Conservation (phyloP, 2,329 filamentous ascomycete species). For the Botrytis aclada region DNA sequence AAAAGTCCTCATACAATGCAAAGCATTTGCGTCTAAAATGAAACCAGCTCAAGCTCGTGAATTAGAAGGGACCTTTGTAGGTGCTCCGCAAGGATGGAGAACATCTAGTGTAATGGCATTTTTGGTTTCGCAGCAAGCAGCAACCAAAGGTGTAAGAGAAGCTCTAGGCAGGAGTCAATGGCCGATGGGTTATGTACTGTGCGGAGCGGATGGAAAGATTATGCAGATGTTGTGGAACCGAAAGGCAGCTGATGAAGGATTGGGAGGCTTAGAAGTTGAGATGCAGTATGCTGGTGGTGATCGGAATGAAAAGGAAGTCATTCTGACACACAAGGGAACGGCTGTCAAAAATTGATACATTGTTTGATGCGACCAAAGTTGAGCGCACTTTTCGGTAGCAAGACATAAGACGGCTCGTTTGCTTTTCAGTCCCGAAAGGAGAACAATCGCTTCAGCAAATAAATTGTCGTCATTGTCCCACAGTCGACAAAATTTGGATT, state of each 20-base stretch:
- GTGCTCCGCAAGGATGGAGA: constrained; percentile 71
- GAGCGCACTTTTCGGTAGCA: not conserved
- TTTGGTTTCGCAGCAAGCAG: constrained; percentile 64
- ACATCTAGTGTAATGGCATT: constrained; percentile 61
- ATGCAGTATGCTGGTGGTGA: constrained; percentile 42
- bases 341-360: constrained; percentile 25
- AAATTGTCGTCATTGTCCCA: constrained; percentile 10
- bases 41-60: constrained; percentile 64
- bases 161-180: constrained; percentile 63
- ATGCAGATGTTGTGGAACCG: constrained; percentile 72
- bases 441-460: constrained; percentile 7
- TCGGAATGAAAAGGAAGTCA: constrained; percentile 41
- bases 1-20: constrained; percentile 64
- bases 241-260: constrained; percentile 57
- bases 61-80: constrained; percentile 73
- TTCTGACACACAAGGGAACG: constrained; percentile 52
- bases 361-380: not conserved
- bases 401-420: not conserved
- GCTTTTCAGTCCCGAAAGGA: not conserved
- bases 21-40: constrained; percentile 53
- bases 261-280: constrained; percentile 57
- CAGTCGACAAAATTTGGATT: constrained; percentile 7
- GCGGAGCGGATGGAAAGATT: constrained; percentile 55
- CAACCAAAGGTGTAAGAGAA: constrained; percentile 76
- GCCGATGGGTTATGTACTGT: constrained; percentile 70